Conservation (phyloP, 2,329 filamentous ascomycete genomes). For the Phaeosphaeriaceae sp. region DNA sequence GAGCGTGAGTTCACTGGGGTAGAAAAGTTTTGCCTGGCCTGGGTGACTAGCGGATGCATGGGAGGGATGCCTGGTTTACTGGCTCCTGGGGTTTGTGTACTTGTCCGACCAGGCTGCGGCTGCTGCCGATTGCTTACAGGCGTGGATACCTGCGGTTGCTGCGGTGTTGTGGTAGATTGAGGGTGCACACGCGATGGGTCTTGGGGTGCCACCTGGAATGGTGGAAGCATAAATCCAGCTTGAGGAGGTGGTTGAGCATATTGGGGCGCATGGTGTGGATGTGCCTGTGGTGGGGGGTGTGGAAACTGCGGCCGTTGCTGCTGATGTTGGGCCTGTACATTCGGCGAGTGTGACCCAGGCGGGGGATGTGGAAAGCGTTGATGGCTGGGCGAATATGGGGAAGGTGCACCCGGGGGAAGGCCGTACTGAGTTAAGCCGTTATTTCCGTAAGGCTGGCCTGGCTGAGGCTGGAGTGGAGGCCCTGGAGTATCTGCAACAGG, state of each 20-base stretch:
- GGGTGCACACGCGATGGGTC: slow-evolving; percentile 49
- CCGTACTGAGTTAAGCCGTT: slow-evolving; percentile 36
- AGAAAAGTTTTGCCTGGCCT: slow-evolving; percentile 32
- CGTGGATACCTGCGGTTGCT: slow-evolving; percentile 38
- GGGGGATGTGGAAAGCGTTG: slow-evolving; percentile 34
- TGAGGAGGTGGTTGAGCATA: slow-evolving; percentile 48
- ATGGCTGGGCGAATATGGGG: slow-evolving; percentile 38
- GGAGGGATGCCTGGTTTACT: slow-evolving; percentile 24
- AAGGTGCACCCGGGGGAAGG: slow-evolving; percentile 29
- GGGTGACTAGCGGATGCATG: slow-evolving; percentile 31
- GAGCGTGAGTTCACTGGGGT: slow-evolving; percentile 35
- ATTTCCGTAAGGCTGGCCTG: slow-evolving; percentile 28
- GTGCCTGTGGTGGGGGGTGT: slow-evolving; percentile 36
- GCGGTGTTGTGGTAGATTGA: slow-evolving; percentile 32
- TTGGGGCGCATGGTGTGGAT: slow-evolving; percentile 41
- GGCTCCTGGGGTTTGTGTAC: slow-evolving; percentile 20
- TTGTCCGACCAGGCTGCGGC: slow-evolving; percentile 8
- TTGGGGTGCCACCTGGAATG: slow-evolving; percentile 56
- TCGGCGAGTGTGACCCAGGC: slow-evolving; percentile 41
- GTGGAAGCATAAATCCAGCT: slow-evolving; percentile 55
- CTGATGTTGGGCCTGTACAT: slow-evolving; percentile 37
- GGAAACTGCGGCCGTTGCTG: slow-evolving; percentile 42
- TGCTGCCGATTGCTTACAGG: slow-evolving; percentile 29
- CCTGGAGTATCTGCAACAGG: slow-evolving; percentile 45
- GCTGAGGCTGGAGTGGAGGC: slow-evolving; percentile 39